phyloP scores from a whole-genome alignment of 2,329 filamentous ascomycete species.

The Moelleriella libera region DNA sequence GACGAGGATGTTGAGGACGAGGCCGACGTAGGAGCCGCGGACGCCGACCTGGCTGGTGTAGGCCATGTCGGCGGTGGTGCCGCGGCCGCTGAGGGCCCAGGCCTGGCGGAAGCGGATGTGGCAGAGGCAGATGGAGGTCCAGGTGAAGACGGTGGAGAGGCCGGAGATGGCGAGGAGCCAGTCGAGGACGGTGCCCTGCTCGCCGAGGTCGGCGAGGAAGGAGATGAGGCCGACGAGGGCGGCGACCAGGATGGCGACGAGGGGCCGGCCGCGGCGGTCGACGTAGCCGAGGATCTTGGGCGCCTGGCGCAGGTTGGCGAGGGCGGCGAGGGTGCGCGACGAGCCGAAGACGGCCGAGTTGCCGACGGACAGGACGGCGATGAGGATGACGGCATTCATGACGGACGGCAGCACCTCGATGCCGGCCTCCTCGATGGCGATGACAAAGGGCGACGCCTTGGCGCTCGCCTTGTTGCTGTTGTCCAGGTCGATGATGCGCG shows the following conservation, averaged over 20 bases:
- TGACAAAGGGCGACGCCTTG: constrained; percentile 80
- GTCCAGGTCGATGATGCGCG: constrained; percentile 35
- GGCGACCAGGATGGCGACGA: constrained; percentile 28
- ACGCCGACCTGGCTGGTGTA: constrained; percentile 71
- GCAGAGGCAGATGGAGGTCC: constrained; percentile 73
- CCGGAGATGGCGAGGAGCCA: constrained; percentile 71
- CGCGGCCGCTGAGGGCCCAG: constrained; percentile 58
- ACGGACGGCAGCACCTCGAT: constrained; percentile 71
- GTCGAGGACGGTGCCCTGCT: constrained; percentile 51
- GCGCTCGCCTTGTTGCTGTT: constrained; percentile 44
- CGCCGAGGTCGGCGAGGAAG: constrained; percentile 52
- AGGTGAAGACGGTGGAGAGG: constrained; percentile 63
- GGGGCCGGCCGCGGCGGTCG: constrained; percentile 44
- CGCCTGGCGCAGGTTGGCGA: constrained; percentile 76
- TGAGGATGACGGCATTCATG: constrained; percentile 91
- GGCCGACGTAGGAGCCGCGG: constrained; percentile 65
- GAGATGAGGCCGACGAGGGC: constrained; percentile 58
- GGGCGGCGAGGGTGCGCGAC: constrained; percentile 73
- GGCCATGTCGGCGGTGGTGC: constrained; percentile 62
- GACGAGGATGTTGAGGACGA: constrained; percentile 61
- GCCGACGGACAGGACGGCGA: constrained; percentile 79
- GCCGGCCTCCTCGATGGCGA: constrained; percentile 74
- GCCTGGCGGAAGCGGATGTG: constrained; percentile 83
- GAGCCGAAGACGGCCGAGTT: constrained; percentile 87
- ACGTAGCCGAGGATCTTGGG: constrained; percentile 65